These are phyloP conservation scores for Gillenia trifoliata DNA, from an alignment of 306 rosid genomes.

Conservation along the genomic window DNA sequence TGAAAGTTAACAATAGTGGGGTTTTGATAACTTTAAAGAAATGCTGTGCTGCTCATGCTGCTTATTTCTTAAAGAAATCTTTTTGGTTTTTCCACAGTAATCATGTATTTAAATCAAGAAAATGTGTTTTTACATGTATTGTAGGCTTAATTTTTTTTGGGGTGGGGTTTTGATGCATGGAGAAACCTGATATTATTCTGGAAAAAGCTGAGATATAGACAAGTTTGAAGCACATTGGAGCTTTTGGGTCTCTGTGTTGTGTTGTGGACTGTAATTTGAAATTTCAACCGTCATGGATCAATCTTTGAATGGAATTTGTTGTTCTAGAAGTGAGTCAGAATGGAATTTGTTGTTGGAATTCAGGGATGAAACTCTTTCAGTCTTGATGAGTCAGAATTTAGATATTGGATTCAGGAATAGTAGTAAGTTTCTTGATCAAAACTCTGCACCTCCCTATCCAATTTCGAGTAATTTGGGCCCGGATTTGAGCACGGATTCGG, in stretches of 20 bases:
- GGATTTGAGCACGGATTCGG: not conserved
- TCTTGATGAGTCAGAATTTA: conserved; percentile 1
- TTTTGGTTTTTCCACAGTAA: not conserved
- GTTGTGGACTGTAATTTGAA: conserved; percentile 3
- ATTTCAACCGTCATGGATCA: conserved; percentile 22
- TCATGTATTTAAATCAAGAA: not conserved
- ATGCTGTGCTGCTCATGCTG: too few species aligned
- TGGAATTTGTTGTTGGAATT: conserved; percentile 7
- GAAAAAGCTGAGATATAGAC: not conserved
- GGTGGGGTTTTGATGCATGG: conserved; percentile 1
- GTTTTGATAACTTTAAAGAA: too few species aligned
- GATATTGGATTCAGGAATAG: conserved; percentile 3
- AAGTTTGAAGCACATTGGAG: not conserved
- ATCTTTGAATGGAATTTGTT: conserved; percentile 9
- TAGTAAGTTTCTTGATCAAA: conserved; percentile 10
- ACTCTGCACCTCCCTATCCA: conserved; percentile 18
- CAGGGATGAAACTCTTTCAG: not conserved
- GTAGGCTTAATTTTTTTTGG: conserved; percentile 1
- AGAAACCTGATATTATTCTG: not conserved
- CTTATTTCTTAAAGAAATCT: not conserved
- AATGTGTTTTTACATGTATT: not conserved
- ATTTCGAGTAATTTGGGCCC: not conserved
- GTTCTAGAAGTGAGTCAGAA: conserved; percentile 14
- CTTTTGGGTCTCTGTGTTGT: conserved; percentile 14
- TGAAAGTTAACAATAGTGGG: not conserved